A percentile compares a stretch with the other conserved stretches of the same genome.
Evolutionary conservation across 1,139 yeast species (phyloP).

Genomic region (Fermentozyma sake): DNA sequence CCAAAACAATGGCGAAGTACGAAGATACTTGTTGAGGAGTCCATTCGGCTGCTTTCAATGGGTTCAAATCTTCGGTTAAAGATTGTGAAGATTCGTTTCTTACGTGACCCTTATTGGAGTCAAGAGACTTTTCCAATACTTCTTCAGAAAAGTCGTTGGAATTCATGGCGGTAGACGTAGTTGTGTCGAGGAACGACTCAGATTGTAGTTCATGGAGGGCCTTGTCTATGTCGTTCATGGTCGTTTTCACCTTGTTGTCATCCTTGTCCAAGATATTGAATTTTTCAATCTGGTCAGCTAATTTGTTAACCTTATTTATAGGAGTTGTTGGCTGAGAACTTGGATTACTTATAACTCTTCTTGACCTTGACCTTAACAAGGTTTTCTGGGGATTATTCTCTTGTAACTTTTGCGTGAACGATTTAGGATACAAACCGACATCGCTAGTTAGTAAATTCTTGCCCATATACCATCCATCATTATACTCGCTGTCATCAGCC

Average conservation of each 20-base stretch:
- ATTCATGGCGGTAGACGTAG: conserved; percentile 5
- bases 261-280: conserved; percentile 11
- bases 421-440: conserved; percentile 86
- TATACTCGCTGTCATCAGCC: conserved; percentile 88
- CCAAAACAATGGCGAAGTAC: conserved; percentile 61
- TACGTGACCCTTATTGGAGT: conserved; percentile 4
- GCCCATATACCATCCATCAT: conserved; percentile 98
- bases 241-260: conserved; percentile 41
- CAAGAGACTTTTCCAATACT: background rate
- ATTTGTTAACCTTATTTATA: conserved; percentile 10
- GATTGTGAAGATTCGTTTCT: conserved; percentile 10
- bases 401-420: conserved; percentile 58
- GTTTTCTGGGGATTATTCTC: conserved; percentile 14
- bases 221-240: conserved; percentile 78
- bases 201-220: conserved; percentile 71
- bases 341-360: conserved; percentile 33
- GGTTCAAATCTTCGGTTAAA: conserved; percentile 39
- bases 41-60: conserved; percentile 62
- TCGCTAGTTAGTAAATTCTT: conserved; percentile 64
- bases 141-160: conserved; percentile 1
- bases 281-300: conserved; percentile 17
- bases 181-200: conserved; percentile 13
- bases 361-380: conserved; percentile 54
- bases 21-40: conserved; percentile 79
- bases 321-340: conserved; percentile 6